Evolutionary conservation across 2,329 filamentous ascomycete species (phyloP), one percentile per base, ranked within the genome.

Genomic region (Blastomyces gilchristii): DNA sequence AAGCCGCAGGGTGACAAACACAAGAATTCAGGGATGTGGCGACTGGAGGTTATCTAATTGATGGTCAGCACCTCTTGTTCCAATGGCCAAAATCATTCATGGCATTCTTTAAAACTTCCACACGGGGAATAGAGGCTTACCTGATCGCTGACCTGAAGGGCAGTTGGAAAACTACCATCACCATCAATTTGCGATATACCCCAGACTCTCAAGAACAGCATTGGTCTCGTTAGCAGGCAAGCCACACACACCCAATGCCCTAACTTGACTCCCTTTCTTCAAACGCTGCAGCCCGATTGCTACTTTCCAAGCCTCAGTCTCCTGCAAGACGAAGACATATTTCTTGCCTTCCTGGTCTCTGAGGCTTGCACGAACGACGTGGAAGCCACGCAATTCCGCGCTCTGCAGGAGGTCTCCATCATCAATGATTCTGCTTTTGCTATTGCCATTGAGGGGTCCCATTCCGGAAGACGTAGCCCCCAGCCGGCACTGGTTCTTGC

Each of bases 301-400:
- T 25, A 87, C 80, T 71, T 87, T 87, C 83, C 83, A 87, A 47
- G 80, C 83, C 70, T 87, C 84, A 18, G 75, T 78, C 63, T 84
- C 79, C 53, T 81, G 78, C 61, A 87, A 72, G 25, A 87, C 77
- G 68, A 87, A 87, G 67, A 85, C 80, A 68, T 85, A 87, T 67
- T 79, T 80, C 69, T 84, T 85, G 65, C 82, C 82, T 68, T 86
- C 83, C 61, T 80, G 76, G 68, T 87, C 85, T 63, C 83, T 79
- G 58, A 85, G 74, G 58, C 77, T 82, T 16, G 83, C 83, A 61
- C 85, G 79, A 62, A 87, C 77, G 61, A 87, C 75, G 67, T 85
- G 82, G 47, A 81, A 74, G n/a, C 77, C 76, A 52, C 75, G 71
- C 54, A 78, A 72, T 67, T 79, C 75, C 62, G 77, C 77, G 52